These are phyloP conservation scores for Cyberlindnera xishuangbannaensis DNA, from an alignment of 805 yeast species.

Conservation along the genomic window DNA sequence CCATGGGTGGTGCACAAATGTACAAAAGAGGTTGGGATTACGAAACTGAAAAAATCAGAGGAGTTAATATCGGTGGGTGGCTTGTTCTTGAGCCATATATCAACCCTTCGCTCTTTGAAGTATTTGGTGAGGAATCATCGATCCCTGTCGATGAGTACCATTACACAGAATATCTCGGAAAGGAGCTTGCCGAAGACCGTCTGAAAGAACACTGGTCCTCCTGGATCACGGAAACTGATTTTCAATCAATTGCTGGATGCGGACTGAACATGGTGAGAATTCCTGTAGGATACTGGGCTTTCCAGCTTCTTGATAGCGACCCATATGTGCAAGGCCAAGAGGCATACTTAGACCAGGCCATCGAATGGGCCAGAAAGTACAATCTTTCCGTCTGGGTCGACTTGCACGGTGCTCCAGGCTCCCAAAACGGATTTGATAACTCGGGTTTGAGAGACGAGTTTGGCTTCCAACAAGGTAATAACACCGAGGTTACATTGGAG, in stretches of 20 bases:
- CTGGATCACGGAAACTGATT: slow-evolving; percentile 72
- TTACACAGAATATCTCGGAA: slow-evolving; percentile 54
- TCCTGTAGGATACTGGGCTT: slow-evolving; percentile 96
- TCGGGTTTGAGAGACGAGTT: slow-evolving; percentile 72
- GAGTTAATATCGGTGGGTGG: slow-evolving; percentile 91
- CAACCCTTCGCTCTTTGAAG: slow-evolving; percentile 69
- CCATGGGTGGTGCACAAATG: slow-evolving; percentile 22
- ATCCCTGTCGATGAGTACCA: slow-evolving; percentile 84
- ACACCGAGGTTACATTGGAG: slow-evolving; percentile 46
- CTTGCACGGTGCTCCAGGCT: slow-evolving; percentile 94
- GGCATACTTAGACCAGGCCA: slow-evolving; percentile 65
- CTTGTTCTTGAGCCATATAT: slow-evolving; percentile 81
- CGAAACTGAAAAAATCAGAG: slow-evolving; percentile 30
- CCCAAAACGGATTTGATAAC: slow-evolving; percentile 94
- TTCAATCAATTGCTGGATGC: slow-evolving; percentile 45
- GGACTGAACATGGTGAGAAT: slow-evolving; percentile 85
- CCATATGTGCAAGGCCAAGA: slow-evolving; percentile 87
- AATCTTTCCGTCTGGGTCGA: slow-evolving; percentile 82
- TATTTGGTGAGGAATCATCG: slow-evolving; percentile 32
- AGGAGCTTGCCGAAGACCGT: slow-evolving; percentile 43
- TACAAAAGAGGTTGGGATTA: slow-evolving; percentile 22
- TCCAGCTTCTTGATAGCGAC: slow-evolving; percentile 51
- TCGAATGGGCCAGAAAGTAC: slow-evolving; percentile 63
- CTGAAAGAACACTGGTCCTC: slow-evolving; percentile 71
- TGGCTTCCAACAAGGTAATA: slow-evolving; percentile 51